Evolutionary conservation across 208 protist species (phyloP), one percentile per base, ranked within the genome.

Genomic region (Endotrypanum monterogeii): DNA sequence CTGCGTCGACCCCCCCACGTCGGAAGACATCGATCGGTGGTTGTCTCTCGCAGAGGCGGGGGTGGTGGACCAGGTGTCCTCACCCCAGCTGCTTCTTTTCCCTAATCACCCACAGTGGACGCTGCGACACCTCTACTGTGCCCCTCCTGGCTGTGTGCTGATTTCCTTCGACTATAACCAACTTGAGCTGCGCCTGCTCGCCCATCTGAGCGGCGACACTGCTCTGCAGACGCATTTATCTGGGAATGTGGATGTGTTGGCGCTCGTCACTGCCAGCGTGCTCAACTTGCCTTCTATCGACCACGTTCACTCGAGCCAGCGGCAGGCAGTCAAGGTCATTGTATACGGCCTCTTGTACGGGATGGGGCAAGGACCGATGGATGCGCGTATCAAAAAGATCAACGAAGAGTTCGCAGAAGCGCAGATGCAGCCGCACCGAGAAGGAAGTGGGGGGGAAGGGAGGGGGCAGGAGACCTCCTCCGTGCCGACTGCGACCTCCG

Each of bases 281-380:
- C 74, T 89, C 41, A 60, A 58, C 28, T 57, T 85, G 41, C 48
- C 74, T 2, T 58, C 63, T 5, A 54, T 52, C 11, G 75, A 71
- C 1, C 61, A 78, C 14, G 87, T 94, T n/a, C 66, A 68, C 41
- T 73, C 78, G 37, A 58, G 73, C 54, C 72, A 90, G 69, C 88
- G 92, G 8, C 83, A 89, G 60, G 78, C 85, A 0, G 72, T 87
- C 2, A 98, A 98, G 76, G 79, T 90, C 32, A 79, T 98, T n/a
- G 88, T 96, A 20, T 98, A 95, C 71, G 95, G 95, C 14, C 73
- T 97, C 4, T 57, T 98, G 3, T 98, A 98, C 79, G 93, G 92
- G 50, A 96, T 96, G 93, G 94, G 93, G 8, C 78, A 75, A 8
- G 78, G 84, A n/a, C 39, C 66, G 61, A 88, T 96, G 83, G 83